Evolutionary conservation across 192 early-diverging fungal species (phyloP).

Genomic region (Linnemannia schmuckeri): DNA sequence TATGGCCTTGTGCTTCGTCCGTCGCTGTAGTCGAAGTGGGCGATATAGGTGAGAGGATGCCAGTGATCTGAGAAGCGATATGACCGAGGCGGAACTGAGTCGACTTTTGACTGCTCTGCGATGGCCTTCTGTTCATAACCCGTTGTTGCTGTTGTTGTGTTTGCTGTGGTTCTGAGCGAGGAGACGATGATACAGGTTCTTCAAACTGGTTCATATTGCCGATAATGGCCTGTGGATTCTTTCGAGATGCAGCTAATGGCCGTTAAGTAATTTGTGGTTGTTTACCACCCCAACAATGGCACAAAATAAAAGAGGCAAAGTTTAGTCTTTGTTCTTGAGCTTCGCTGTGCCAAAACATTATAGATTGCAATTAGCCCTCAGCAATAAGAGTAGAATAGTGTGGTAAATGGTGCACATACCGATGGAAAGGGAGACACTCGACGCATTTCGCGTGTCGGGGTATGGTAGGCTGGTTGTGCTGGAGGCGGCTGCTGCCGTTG

Average conservation of each 20-base stretch:
- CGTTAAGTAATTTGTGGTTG: background rate
- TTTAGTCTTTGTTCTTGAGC: background rate
- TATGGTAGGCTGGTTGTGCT: background rate
- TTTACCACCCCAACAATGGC: background rate
- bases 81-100: slow-evolving; percentile 1
- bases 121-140: background rate
- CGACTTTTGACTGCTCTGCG: background rate
- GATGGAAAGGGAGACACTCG: slow-evolving; percentile 1
- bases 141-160: background rate
- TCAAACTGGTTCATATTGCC: slow-evolving; percentile 28
- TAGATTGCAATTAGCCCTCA: background rate
- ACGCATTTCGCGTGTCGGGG: background rate
- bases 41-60: background rate
- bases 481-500: no score
- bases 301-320: background rate
- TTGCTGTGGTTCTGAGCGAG: background rate
- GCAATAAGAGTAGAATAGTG: background rate
- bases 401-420: background rate
- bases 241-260: slow-evolving; percentile 16
- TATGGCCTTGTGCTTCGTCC: background rate
- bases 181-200: background rate
- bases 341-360: background rate
- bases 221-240: slow-evolving; percentile 48
- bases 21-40: background rate
- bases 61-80: slow-evolving; percentile 3